phyloP scores from a whole-genome alignment of 2,329 filamentous ascomycete species.

The Fusarium subtropicale region DNA sequence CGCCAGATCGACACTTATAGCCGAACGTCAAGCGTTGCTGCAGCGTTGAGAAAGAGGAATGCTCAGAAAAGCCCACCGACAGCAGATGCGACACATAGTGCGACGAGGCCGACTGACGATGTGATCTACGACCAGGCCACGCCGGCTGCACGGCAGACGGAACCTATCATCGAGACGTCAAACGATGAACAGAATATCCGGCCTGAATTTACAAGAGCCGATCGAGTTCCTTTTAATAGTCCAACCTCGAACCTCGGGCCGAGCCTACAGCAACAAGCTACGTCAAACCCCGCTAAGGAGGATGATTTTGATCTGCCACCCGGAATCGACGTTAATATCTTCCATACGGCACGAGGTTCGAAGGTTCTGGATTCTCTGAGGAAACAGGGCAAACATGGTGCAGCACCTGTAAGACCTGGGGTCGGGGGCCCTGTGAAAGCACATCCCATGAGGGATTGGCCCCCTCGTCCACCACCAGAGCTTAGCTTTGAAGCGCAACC shows the following conservation, averaged over 20 bases:
- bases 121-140: conserved; percentile 26
- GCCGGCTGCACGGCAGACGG: conserved; percentile 15
- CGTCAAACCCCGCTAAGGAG: conserved; percentile 21
- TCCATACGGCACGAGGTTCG: conserved; percentile 60
- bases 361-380: conserved; percentile 57
- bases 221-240: conserved; percentile 17
- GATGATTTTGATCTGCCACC: conserved; percentile 53
- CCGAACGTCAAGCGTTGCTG: conserved; percentile 59
- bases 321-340: conserved; percentile 60
- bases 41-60: conserved; percentile 49
- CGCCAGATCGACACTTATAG: conserved; percentile 65
- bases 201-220: conserved; percentile 4
- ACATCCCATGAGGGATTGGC: conserved; percentile 55
- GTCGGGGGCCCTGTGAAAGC: conserved; percentile 49
- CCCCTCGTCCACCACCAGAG: conserved; percentile 40
- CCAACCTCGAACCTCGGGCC: conserved; percentile 24
- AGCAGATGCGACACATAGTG: conserved; percentile 7
- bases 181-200: conserved; percentile 14
- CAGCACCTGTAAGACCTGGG: conserved; percentile 14
- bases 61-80: conserved; percentile 12
- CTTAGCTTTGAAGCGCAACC: conserved; percentile 5
- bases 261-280: conserved; percentile 10
- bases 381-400: conserved; percentile 40
- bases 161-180: conserved; percentile 19
- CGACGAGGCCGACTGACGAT: conserved; percentile 9